A percentile compares a stretch with the other conserved stretches of the same genome.
Conservation (phyloP, 768 basidiomycete genomes). For the Holtermannia corniformis region DNA sequence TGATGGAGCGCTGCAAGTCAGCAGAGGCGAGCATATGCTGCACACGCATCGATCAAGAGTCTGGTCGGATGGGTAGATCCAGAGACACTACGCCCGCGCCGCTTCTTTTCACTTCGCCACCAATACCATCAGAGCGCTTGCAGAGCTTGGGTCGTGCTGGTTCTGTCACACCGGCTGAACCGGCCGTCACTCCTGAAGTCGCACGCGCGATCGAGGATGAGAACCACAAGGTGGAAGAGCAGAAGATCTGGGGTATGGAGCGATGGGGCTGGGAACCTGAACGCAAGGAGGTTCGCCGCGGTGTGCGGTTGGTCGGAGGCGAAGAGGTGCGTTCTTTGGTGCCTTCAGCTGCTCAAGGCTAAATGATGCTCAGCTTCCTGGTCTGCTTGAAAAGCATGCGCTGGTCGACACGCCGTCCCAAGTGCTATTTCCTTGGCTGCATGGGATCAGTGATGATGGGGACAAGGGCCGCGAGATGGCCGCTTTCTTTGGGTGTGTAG, state of each 20-base stretch:
- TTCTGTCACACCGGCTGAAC: not conserved
- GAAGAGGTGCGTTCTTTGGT: slow-evolving; percentile 21
- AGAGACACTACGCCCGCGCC: slow-evolving; percentile 24
- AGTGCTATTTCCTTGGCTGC: slow-evolving; percentile 40
- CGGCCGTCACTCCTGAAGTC: not conserved
- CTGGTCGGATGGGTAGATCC: slow-evolving; percentile 6
- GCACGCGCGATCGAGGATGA: not conserved
- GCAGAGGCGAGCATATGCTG: slow-evolving; percentile 21
- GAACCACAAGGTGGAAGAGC: slow-evolving; percentile 3
- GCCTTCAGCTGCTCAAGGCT: too few relatives aligned
- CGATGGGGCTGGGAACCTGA: slow-evolving; percentile 34
- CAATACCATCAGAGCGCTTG: slow-evolving; percentile 3
- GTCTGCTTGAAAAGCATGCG: slow-evolving; percentile 27
- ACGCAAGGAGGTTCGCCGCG: slow-evolving; percentile 24
- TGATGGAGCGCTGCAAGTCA: slow-evolving; percentile 29
- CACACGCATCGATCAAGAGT: not conserved
- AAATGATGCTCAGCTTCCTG: slow-evolving; percentile 13
- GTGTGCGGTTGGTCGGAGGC: slow-evolving; percentile 25
- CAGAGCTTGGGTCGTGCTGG: slow-evolving; percentile 14
- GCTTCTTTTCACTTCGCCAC: slow-evolving; percentile 14
- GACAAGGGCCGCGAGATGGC: slow-evolving; percentile 31
- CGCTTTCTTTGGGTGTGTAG: slow-evolving; percentile 35
- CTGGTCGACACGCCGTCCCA: slow-evolving; percentile 33
- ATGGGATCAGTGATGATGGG: slow-evolving; percentile 39
- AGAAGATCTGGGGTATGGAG: slow-evolving; percentile 35